Base-by-base conservation (phyloP, 169 alveolate species). In the Eimeria maxima region DNA sequence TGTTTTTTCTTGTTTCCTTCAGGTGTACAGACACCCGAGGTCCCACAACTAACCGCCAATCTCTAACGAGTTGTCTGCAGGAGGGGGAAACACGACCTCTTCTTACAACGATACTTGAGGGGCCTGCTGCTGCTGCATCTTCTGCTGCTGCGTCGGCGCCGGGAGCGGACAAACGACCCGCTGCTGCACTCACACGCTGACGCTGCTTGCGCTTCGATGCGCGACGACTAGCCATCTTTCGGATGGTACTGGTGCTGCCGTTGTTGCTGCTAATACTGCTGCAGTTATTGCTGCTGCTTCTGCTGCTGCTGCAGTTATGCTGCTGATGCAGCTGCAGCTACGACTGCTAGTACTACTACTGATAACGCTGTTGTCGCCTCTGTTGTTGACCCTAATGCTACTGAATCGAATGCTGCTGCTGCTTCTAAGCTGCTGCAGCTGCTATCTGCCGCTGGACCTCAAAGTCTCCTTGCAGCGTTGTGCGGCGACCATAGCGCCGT, bases 21-120 rank as follows among this genome's bases (percentile, higher is more conserved):
- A 97, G 90, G 47, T 73, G 93, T 20, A 74, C 67, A 38, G 96
- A 95, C 47, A 97, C 86, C 95, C 95, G 90, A 0, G 98, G 98
- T 71, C 96, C 81, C 98, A 97, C 94, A 45, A 97, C 74, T 81
- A 45, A 50, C 60, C 98, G 95, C 83, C 96, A 71, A 55, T 97
- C 98, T 80, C 90, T 91, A 18, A 96, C 97, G n/a, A 97, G 89
- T 67, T 50, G 86, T 44, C 96, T 81, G 42, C 90, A 67, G 27
- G 89, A 45, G 7, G 95, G 87, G 44, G 94, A 55, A 33, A 97
- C 88, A 45, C 94, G 95, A 2, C 98, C 98, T 18, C 86, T 69
- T 73, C 95, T 74, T 42, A 97, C 83, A 42, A 96, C 96, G 84
- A 97, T 22, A 55, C 96, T 22, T 14, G 92, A 16, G 60, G 78